A percentile compares a stretch with the other conserved stretches of the same genome.
Conservation (phyloP, 179 eudicot genomes). For the Beta corolliflora region DNA sequence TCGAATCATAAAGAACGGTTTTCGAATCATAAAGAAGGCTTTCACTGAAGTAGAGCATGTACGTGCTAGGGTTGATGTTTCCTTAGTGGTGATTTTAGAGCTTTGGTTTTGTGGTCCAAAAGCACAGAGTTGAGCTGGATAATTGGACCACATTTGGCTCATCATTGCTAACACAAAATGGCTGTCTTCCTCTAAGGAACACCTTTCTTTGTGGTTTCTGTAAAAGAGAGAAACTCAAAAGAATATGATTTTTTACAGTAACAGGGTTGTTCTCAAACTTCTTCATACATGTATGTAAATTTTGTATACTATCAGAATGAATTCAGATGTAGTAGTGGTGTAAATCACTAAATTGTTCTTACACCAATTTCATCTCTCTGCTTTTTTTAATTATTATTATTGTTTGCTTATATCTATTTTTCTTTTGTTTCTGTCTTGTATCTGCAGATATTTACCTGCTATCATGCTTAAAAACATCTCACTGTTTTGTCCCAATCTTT, state of each 20-base stretch:
- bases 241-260: background rate
- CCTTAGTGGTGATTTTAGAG: constrained; percentile 24
- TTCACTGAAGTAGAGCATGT: constrained; percentile 28
- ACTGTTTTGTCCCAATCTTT: constrained; percentile 1
- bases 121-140: constrained; percentile 14
- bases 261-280: background rate
- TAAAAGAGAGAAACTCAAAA: background rate
- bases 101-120: constrained; percentile 23
- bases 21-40: constrained; percentile 20
- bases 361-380: too few relatives aligned
- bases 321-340: background rate
- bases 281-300: background rate
- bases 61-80: constrained; percentile 30
- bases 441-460: constrained; percentile 14
- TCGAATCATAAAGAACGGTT: constrained; percentile 16
- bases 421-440: background rate
- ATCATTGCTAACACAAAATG: constrained; percentile 28
- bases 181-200: constrained; percentile 26
- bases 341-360: constrained; percentile 1
- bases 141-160: constrained; percentile 26
- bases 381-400: too few relatives aligned
- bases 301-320: background rate
- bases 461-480: background rate
- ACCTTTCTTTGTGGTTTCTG: constrained; percentile 12
- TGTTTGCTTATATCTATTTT: background rate